Base-by-base conservation (phyloP, 768 basidiomycete species). In the Auriscalpium orientale region DNA sequence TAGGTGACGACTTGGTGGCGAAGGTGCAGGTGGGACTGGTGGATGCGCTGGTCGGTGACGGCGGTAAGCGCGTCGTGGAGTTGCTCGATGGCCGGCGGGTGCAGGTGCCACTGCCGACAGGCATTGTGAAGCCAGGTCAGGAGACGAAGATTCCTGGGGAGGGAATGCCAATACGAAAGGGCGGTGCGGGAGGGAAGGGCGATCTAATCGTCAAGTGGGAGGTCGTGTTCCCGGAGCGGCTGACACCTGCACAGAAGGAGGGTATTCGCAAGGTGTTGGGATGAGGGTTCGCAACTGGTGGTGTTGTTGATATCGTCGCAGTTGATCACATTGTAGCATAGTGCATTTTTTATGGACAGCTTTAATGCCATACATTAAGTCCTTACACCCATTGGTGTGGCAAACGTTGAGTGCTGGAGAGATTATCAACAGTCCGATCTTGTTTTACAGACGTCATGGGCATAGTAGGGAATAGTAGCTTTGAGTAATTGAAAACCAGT, bases 131-230 rank as follows among this genome's bases (percentile, higher is more conserved):
- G 65, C 90, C 91, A 1, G 86, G 84, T 8, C 81, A 85, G 71
- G 79, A 87, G 68, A 88, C 82, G 18, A 79, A 73, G 28, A 69
- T 97, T 3, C 48, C 73, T 2, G 87, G 84, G 2, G 92, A 97
- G 68, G 93, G 93, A 8, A 93, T 95, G 91, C 94, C 95, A 2
- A 84, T 94, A 48, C 79, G 92, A 56, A 94, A 90, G 69, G 87
- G 85, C 57, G 76, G 74, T 45, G 74, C 74, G 56, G 80, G 77
- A 72, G 81, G 74, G 59, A 91, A 89, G 72, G 95, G 95, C 1
- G 91, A 98, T 71, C 68, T 98, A 51, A 74, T 89, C 49, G 78
- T 95, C 49, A 81, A 79, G 58, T 91, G 87, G 89, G 82, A 95
- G 44, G 79, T 95, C 20, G 76, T 82, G 22, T 95, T 98, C 79